phyloP scores from a whole-genome alignment of 129 eudicot species.

The Flaveria brownii region DNA sequence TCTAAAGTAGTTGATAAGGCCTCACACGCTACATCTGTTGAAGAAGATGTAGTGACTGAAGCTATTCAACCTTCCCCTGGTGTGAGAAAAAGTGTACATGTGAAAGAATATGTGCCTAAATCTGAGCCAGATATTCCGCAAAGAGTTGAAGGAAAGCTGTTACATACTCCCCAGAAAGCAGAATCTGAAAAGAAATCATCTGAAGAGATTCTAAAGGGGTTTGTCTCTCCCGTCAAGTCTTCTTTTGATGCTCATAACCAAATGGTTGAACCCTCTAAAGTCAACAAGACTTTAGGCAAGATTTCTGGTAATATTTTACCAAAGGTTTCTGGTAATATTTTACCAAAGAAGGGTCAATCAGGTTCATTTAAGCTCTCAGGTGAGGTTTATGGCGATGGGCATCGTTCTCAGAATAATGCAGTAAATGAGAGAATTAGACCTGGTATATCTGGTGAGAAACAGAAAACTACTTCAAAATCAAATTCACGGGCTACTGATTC shows the following conservation, averaged over 20 bases:
- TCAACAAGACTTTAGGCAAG: conserved; percentile 41
- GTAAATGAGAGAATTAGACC: conserved; percentile 51
- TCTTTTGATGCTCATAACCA: conserved; percentile 39
- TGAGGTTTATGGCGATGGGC: conserved; percentile 35
- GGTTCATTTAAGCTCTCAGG: conserved; percentile 35
- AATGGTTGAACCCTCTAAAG: conserved; percentile 39
- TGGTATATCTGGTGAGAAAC: conserved; percentile 50
- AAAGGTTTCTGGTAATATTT: conserved; percentile 37
- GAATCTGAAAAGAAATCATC: conserved; percentile 43
- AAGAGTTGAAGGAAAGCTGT: conserved; percentile 25
- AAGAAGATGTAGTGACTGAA: conserved; percentile 35
- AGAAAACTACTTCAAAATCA: conserved; percentile 49
- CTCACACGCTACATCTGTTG: conserved; percentile 32
- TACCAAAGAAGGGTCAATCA: conserved; percentile 49
- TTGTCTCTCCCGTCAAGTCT: conserved; percentile 58
- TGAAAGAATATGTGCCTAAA: conserved; percentile 36
- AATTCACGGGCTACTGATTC: conserved; percentile 41
- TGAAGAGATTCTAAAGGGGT: conserved; percentile 37
- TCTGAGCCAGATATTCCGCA: conserved; percentile 41
- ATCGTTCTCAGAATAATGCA: conserved; percentile 38
- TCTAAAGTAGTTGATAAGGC: conserved; percentile 41
- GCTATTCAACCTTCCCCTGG: conserved; percentile 34
- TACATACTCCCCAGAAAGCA: conserved; percentile 40
- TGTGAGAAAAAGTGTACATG: conserved; percentile 31
- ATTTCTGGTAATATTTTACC: conserved; percentile 40